Evolutionary conservation across 169 alveolate genomes (phyloP).

Genomic region (Amoebophrya sp.): DNA sequence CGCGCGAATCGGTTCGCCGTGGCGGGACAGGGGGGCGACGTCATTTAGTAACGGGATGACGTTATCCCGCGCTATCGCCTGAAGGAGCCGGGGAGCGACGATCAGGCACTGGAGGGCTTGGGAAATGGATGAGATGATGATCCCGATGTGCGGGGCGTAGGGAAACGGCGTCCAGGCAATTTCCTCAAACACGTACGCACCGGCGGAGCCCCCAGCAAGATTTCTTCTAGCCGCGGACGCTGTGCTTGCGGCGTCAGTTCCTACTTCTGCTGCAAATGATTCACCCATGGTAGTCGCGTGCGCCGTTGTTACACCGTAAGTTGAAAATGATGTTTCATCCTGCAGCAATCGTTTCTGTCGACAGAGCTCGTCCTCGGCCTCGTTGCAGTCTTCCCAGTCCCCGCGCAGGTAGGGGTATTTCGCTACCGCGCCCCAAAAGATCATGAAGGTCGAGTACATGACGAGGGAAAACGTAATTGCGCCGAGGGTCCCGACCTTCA

Average conservation of each 20-base stretch:
- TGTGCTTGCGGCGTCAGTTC: no score
- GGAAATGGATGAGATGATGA: conserved; percentile 47
- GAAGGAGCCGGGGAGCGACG: conserved; percentile 50
- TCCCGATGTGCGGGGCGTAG: conserved; percentile 47
- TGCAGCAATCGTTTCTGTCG: no score
- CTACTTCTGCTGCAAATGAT: no score
- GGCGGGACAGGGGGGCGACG: background rate
- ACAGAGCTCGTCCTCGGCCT: no score
- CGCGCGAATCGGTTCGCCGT: conserved; percentile 50
- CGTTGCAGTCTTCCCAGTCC: background rate
- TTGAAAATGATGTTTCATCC: no score
- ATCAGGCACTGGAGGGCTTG: conserved; percentile 50
- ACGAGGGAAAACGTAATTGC: conserved; percentile 46
- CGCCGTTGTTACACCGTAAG: no score
- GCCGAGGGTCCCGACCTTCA: conserved; percentile 50
- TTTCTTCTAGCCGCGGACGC: no score
- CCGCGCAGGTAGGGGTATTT: conserved; percentile 47
- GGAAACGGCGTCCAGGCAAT: conserved; percentile 47
- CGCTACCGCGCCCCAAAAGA: conserved; percentile 54
- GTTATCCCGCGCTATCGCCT: conserved; percentile 42
- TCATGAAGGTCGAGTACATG: conserved; percentile 48
- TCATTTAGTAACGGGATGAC: background rate
- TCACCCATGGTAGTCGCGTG: no score
- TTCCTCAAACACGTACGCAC: conserved; percentile 27
- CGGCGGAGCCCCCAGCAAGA: no score